A percentile compares a stretch with the other conserved stretches of the same genome.
These are phyloP conservation scores for Isoetes taiwanensis DNA, from an alignment of 75 land plant genomes.

Conservation along the genomic window DNA sequence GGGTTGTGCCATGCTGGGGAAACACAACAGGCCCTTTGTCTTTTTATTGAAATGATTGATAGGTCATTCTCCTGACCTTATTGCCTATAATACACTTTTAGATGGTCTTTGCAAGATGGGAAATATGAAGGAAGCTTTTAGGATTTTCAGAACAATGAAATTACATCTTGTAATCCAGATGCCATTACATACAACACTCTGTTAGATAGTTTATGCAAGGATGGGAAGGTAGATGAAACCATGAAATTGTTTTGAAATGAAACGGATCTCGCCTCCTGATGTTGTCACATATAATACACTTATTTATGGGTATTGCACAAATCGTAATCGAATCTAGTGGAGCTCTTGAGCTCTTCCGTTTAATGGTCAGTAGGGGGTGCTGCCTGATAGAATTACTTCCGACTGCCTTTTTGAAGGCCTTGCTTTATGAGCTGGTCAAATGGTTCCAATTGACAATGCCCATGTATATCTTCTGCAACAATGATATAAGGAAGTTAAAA, in stretches of 20 bases:
- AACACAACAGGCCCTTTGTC: constrained; percentile 4
- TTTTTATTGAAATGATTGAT: constrained; percentile 6
- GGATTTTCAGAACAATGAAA: neutral
- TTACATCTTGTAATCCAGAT: constrained; percentile 10
- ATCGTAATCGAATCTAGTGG: neutral
- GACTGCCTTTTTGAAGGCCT: too few relatives aligned
- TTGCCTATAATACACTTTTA: constrained; percentile 16
- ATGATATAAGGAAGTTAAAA: too few relatives aligned
- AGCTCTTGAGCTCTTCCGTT: too few relatives aligned
- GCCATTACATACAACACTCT: constrained; percentile 11
- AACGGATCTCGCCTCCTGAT: neutral
- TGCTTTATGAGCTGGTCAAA: too few relatives aligned
- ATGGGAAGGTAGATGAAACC: constrained; percentile 6
- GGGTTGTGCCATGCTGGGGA: constrained; percentile 1
- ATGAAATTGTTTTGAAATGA: neutral
- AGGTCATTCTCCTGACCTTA: neutral
- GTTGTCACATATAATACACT: constrained; percentile 15
- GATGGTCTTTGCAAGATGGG: constrained; percentile 7
- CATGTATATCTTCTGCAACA: too few relatives aligned
- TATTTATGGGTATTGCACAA: constrained; percentile 9
- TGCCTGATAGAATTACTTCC: too few relatives aligned
- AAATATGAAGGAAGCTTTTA: neutral
- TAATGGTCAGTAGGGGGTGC: too few relatives aligned
- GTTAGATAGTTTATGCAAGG: constrained; percentile 13
- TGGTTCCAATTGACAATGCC: too few relatives aligned